Conservation (phyloP, 805 yeast species). For the Nakazawaea ishiwadae region DNA sequence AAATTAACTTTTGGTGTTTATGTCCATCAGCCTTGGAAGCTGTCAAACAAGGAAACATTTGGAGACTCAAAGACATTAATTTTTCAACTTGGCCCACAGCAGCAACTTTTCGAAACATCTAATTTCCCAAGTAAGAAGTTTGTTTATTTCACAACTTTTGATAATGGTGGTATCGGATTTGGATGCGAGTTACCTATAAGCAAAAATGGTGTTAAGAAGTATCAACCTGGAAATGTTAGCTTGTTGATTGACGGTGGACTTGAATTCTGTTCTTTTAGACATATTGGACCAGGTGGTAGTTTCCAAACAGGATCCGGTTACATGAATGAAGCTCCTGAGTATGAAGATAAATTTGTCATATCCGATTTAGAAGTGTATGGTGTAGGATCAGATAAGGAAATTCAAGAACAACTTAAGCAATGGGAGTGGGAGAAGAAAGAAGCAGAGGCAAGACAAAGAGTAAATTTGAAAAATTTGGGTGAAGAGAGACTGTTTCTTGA, state of each 20-base stretch:
- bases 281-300: constrained; percentile 53
- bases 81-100: constrained; percentile 63
- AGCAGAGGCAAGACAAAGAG: constrained; percentile 69
- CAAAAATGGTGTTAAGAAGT: constrained; percentile 37
- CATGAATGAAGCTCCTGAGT: constrained; percentile 27
- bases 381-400: constrained; percentile 72
- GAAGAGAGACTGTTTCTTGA: constrained; percentile 86
- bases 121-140: constrained; percentile 28
- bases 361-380: constrained; percentile 91
- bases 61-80: constrained; percentile 59
- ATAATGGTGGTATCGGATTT: constrained; percentile 74
- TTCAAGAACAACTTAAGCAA: constrained; percentile 66
- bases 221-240: constrained; percentile 72
- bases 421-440: constrained; percentile 94
- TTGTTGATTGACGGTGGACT: constrained; percentile 71
- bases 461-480: constrained; percentile 60
- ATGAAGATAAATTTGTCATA: constrained; percentile 67
- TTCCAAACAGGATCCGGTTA: constrained; percentile 33
- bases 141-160: constrained; percentile 65
- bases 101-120: constrained; percentile 44
- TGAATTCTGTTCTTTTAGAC: constrained; percentile 79
- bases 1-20: constrained; percentile 59
- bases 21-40: constrained; percentile 70
- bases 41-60: constrained; percentile 65
- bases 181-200: constrained; percentile 66